Percentiles rank a stretch among this genome's conserved stretches.
Evolutionary conservation across 352 stramenopile species (phyloP).

Genomic region (Aphanomyces astaci): DNA sequence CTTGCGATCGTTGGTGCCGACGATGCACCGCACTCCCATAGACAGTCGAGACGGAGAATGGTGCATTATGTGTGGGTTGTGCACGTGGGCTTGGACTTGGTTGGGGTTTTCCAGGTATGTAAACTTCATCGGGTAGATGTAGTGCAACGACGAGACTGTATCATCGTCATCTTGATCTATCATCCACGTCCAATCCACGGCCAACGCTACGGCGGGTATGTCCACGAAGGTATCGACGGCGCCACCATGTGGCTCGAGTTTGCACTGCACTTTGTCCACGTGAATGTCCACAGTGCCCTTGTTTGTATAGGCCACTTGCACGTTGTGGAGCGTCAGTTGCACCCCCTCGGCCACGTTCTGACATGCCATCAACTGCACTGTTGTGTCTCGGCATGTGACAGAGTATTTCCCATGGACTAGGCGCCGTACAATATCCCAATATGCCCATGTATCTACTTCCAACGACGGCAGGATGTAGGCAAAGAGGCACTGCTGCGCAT

Average conservation of each 20-base stretch:
- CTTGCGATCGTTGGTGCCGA: background rate
- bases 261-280: conserved; percentile 39
- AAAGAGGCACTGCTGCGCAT: conserved; percentile 31
- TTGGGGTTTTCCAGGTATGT: conserved; percentile 2
- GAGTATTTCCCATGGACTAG: conserved; percentile 49
- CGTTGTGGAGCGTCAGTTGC: conserved; percentile 34
- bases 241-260: conserved; percentile 67
- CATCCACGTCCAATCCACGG: conserved; percentile 36
- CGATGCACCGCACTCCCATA: background rate
- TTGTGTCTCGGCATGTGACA: conserved; percentile 33
- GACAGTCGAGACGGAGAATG: background rate
- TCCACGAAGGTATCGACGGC: conserved; percentile 53
- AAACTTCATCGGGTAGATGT: conserved; percentile 10
- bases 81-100: conserved; percentile 1
- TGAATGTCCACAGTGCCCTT: conserved; percentile 33
- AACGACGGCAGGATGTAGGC: conserved; percentile 41
- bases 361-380: conserved; percentile 38
- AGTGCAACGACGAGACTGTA: background rate
- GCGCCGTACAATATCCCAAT: conserved; percentile 51
- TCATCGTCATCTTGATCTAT: background rate
- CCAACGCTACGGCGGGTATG: conserved; percentile 42
- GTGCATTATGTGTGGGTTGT: background rate
- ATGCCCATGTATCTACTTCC: conserved; percentile 31
- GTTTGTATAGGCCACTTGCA: conserved; percentile 33
- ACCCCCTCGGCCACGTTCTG: conserved; percentile 39